A percentile compares a stretch with the other conserved stretches of the same genome.
Conservation (phyloP, 1,284 basidiomycete species). For the Pyrrhoderma noxium region DNA sequence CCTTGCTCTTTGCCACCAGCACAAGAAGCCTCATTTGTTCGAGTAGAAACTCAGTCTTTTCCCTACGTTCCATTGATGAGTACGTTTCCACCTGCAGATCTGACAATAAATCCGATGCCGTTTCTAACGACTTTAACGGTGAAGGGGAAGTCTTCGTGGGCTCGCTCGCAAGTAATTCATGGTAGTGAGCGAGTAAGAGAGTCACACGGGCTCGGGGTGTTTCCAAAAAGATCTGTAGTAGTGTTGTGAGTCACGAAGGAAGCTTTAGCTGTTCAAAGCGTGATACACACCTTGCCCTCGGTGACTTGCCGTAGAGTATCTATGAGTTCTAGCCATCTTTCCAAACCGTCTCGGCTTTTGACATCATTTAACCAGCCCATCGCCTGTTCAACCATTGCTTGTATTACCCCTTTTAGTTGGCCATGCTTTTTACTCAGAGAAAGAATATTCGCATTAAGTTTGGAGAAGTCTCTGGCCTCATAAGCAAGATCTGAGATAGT, state of each 20-base stretch:
- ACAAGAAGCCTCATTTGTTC: constrained; percentile 94
- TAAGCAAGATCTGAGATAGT: constrained; percentile 69
- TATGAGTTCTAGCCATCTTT: constrained; percentile 81
- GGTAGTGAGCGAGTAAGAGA: constrained; percentile 73
- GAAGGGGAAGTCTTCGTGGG: constrained; percentile 38
- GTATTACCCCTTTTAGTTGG: constrained; percentile 87
- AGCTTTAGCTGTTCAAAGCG: neutral
- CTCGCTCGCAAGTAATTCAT: constrained; percentile 58
- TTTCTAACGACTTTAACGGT: constrained; percentile 56
- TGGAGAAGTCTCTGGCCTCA: constrained; percentile 58
- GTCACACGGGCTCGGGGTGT: constrained; percentile 94
- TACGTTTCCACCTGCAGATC: constrained; percentile 99
- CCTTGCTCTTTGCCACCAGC: constrained; percentile 65
- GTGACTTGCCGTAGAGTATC: constrained; percentile 89
- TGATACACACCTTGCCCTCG: constrained; percentile 78
- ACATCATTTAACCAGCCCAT: constrained; percentile 78
- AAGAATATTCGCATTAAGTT: constrained; percentile 69
- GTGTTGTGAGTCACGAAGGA: neutral
- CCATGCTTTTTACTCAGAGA: constrained; percentile 94
- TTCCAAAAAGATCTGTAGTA: constrained; percentile 86
- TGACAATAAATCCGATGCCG: constrained; percentile 83
- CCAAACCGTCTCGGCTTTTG: constrained; percentile 56
- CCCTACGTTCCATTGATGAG: constrained; percentile 94
- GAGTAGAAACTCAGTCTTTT: constrained; percentile 97
- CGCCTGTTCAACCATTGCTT: constrained; percentile 83